Evolutionary conservation across 371 early-diverging fungal species (phyloP).

Genomic region (Circinella minor): DNA sequence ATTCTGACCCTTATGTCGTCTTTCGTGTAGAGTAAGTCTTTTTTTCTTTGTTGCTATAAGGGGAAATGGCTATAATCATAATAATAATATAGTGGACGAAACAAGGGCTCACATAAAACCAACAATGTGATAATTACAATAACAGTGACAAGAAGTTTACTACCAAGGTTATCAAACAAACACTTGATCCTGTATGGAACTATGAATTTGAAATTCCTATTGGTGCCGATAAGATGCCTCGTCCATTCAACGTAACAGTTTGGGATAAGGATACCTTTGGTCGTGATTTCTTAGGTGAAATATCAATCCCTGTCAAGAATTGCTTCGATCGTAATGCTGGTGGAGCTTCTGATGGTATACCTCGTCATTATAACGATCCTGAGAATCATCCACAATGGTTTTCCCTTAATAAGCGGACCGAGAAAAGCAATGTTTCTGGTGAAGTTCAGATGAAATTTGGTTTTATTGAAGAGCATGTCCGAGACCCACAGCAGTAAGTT

Average conservation of each 20-base stretch:
- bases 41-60: too few species aligned
- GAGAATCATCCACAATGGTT: conserved; percentile 48
- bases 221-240: conserved; percentile 46
- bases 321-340: conserved; percentile 57
- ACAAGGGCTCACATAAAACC: too few species aligned
- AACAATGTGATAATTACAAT: background rate
- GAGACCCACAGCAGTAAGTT: conserved; percentile 42
- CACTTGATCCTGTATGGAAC: conserved; percentile 80
- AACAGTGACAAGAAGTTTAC: conserved; percentile 67
- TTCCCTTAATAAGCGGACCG: conserved; percentile 39
- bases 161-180: conserved; percentile 71
- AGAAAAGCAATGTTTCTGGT: conserved; percentile 48
- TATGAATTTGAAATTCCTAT: conserved; percentile 68
- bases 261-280: conserved; percentile 68
- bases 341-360: conserved; percentile 39
- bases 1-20: conserved; percentile 68
- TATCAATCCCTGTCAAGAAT: conserved; percentile 59
- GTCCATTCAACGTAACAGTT: conserved; percentile 52
- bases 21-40: conserved; percentile 40
- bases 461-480: conserved; percentile 40
- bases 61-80: too few species aligned
- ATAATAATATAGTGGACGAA: too few species aligned
- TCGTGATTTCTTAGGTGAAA: conserved; percentile 67
- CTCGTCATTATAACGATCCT: conserved; percentile 57
- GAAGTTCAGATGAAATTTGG: conserved; percentile 50